A percentile compares a stretch with the other conserved stretches of the same genome.
Conservation (phyloP, 2,329 filamentous ascomycete species). For the Aspergillus latus region DNA sequence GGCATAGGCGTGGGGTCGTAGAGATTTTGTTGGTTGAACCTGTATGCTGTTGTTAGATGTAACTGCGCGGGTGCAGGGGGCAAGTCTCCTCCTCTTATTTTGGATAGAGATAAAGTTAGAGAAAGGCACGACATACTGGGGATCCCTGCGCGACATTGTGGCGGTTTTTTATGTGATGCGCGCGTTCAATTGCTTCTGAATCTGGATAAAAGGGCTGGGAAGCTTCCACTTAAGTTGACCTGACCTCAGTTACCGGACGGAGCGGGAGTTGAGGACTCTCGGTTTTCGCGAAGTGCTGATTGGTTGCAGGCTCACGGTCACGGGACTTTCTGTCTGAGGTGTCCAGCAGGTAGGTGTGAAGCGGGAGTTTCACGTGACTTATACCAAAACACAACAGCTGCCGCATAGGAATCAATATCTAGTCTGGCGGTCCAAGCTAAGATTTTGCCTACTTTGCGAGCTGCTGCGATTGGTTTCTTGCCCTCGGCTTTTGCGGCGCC, state of each 20-base stretch:
- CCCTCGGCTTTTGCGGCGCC: conserved; percentile 1
- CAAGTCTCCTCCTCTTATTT: background rate
- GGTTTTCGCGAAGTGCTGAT: conserved; percentile 37
- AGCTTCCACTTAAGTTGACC: background rate
- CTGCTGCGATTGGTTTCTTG: background rate
- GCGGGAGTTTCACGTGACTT: conserved; percentile 16
- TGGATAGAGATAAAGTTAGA: conserved; percentile 24
- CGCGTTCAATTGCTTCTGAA: conserved; percentile 1
- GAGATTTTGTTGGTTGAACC: conserved; percentile 92
- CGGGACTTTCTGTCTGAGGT: conserved; percentile 12
- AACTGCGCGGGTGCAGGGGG: background rate
- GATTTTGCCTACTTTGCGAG: background rate
- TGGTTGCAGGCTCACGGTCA: conserved; percentile 23
- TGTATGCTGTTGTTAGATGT: conserved; percentile 41
- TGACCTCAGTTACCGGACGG: conserved; percentile 18
- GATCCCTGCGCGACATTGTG: conserved; percentile 25
- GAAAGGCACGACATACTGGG: conserved; percentile 17
- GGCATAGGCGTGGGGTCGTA: conserved; percentile 96
- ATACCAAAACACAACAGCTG: conserved; percentile 20
- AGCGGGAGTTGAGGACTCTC: conserved; percentile 32
- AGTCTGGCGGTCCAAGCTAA: background rate
- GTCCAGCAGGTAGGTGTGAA: background rate
- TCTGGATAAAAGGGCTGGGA: conserved; percentile 2
- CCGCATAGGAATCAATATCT: background rate
- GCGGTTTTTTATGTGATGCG: conserved; percentile 1